Conservation (phyloP, 306 rosid species). For the Lithocarpus polystachyus region DNA sequence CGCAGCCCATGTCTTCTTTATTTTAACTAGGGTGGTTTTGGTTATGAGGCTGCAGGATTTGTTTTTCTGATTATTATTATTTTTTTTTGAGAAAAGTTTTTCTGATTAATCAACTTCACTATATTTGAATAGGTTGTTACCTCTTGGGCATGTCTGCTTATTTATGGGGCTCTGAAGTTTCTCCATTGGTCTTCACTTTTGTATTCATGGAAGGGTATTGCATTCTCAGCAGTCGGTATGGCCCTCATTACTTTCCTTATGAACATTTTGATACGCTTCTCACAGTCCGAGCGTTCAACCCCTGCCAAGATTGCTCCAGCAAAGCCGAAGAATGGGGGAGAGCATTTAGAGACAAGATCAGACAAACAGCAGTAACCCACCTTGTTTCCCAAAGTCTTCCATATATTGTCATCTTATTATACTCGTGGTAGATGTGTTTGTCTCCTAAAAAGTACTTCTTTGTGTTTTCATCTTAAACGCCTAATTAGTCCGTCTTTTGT, state of each 20-base stretch:
- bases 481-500: conserved; percentile 1
- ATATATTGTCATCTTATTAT: conserved; percentile 11
- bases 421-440: conserved; percentile 4
- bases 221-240: conserved; percentile 52
- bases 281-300: conserved; percentile 83
- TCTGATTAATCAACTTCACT: conserved; percentile 4
- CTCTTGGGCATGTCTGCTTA: conserved; percentile 65
- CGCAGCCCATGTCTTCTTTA: not conserved
- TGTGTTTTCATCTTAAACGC: conserved; percentile 20
- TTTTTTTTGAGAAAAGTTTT: not conserved
- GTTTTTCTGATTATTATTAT: not conserved
- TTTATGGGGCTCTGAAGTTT: conserved; percentile 59
- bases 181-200: conserved; percentile 66
- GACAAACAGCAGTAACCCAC: conserved; percentile 51
- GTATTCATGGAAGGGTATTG: conserved; percentile 86
- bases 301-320: conserved; percentile 66
- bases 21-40: not conserved
- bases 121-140: conserved; percentile 57
- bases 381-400: conserved; percentile 7
- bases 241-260: conserved; percentile 65
- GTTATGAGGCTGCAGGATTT: not conserved
- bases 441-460: conserved; percentile 9
- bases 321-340: conserved; percentile 37
- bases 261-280: conserved; percentile 79
- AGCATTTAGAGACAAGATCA: conserved; percentile 26